Conservation (phyloP, 768 basidiomycete genomes). For the Suillus hirtellus region DNA sequence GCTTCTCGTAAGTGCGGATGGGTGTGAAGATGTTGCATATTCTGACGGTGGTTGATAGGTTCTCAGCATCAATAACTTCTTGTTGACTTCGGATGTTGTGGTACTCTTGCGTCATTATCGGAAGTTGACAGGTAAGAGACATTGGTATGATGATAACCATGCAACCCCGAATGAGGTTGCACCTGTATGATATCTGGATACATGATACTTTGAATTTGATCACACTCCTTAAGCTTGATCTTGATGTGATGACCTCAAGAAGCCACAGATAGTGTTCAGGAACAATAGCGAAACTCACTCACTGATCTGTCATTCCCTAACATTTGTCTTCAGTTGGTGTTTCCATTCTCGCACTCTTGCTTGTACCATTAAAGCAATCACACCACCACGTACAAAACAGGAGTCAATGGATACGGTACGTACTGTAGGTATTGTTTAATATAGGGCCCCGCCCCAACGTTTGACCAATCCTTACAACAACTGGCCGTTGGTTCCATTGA, state of each 20-base stretch:
- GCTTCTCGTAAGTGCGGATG: constrained; percentile 48
- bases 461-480: not conserved
- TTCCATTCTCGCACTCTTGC: too few species aligned
- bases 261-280: not conserved
- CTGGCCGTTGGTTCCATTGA: not conserved
- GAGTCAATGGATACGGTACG: too few species aligned
- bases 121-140: constrained; percentile 46
- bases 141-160: constrained; percentile 34
- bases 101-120: constrained; percentile 57
- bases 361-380: too few species aligned
- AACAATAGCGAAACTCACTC: not conserved
- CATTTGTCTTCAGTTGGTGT: too few species aligned
- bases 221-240: not conserved
- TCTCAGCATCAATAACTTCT: constrained; percentile 53
- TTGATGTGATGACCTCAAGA: not conserved
- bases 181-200: constrained; percentile 2
- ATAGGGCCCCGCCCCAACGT: too few species aligned
- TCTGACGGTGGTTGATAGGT: constrained; percentile 38
- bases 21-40: not conserved
- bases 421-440: too few species aligned
- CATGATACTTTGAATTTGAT: not conserved
- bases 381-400: too few species aligned
- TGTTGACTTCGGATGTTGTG: constrained; percentile 51
- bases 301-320: too few species aligned
- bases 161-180: not conserved